These are phyloP conservation scores for Vitis rupestris DNA, from an alignment of 164 flowering plant species.

Conservation along the genomic window DNA sequence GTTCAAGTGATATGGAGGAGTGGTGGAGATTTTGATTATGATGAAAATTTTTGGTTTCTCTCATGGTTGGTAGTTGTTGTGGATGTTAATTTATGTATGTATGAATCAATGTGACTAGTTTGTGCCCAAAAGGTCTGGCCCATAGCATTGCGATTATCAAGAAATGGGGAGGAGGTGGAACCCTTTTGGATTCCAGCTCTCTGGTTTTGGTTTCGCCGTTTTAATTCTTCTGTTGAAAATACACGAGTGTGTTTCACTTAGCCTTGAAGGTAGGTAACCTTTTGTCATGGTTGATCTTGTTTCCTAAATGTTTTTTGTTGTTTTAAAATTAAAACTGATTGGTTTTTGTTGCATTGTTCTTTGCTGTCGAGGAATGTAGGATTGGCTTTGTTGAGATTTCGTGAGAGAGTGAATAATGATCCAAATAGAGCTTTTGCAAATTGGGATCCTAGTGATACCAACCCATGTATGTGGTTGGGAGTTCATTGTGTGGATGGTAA, in stretches of 20 bases:
- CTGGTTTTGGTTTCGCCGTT: neutral
- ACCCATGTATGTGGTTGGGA: constrained; percentile 19
- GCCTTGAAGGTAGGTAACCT: constrained; percentile 9
- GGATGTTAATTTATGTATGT: too few species aligned
- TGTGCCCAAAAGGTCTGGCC: too few species aligned
- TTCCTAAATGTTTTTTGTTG: neutral
- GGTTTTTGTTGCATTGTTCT: neutral
- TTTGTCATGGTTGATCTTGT: neutral
- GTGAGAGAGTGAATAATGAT: constrained; percentile 8
- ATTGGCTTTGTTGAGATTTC: constrained; percentile 11
- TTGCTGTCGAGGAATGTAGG: constrained; percentile 8
- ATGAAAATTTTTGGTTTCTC: too few species aligned
- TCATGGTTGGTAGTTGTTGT: too few species aligned
- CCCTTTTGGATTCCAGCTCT: constrained; percentile 8
- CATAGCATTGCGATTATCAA: neutral
- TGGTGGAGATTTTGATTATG: too few species aligned
- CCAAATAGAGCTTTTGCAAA: constrained; percentile 14
- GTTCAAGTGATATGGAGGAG: too few species aligned
- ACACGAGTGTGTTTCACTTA: constrained; percentile 9
- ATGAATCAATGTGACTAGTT: too few species aligned
- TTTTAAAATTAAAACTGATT: too few species aligned
- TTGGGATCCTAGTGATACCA: constrained; percentile 15
- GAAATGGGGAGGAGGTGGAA: constrained; percentile 3
- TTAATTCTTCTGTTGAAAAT: constrained; percentile 5
- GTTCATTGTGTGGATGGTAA: constrained; percentile 13